Base-by-base conservation (phyloP, 306 rosid genomes). In the Glycine soja region DNA sequence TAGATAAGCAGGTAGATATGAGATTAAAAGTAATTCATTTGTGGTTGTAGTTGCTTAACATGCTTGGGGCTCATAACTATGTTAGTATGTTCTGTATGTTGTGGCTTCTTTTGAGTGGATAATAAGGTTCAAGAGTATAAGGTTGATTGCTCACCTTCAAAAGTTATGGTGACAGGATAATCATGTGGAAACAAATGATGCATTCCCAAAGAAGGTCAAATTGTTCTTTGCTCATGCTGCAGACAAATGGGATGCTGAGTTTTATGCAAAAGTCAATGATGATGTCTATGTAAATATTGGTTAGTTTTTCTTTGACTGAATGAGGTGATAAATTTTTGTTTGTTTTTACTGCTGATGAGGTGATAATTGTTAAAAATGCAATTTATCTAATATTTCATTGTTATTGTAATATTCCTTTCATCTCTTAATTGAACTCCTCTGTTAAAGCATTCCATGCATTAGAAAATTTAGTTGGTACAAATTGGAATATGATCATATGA, bases 261-360 rank as follows among this genome's bases (percentile, higher is more conserved):
- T 93, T 84, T 96, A 89, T 75, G 92, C 97, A 82, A 96, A 93
- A 93, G 94, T 90, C 82, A 93, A 96, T 0, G 99, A 96, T 72
- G 97, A 96, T 79, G 89, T 96, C 78, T 96, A 92, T 83, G 90
- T 96, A 88, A 96, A 96, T 88, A 92, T 96, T 85, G 99, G 99
- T 96, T 57, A 85, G 99, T 95, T n/a, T 78, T 79, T 76, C 59
- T 61, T 80, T 84, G 30, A 78, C 80, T 40, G 57, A 51, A 80
- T 81, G 83, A 67, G 61, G 7, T 81, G 59, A 43, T 77, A 24
- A 24, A 1, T 24, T 24, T 24, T 24, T 1, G 30, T 24, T 24
- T 24, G 30, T 24, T 24, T 24, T 24, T 24, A 24, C 30, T 24
- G 2, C 30, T 24, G 30, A 24, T 24, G 30, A 24, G 30, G 30